Conservation (phyloP, 164 flowering plant species). For the Paratinospora sagittata region DNA sequence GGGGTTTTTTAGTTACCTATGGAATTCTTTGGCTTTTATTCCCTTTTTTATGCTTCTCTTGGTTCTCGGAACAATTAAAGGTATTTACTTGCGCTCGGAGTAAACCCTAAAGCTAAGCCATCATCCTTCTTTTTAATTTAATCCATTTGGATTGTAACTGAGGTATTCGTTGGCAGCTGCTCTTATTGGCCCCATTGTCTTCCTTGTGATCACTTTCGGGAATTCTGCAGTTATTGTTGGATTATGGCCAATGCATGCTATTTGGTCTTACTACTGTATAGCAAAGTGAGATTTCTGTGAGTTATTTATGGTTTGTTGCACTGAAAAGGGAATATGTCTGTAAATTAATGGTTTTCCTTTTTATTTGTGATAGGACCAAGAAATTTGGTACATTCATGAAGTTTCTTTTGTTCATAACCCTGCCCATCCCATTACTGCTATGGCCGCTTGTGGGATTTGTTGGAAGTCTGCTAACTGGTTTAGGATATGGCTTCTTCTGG, state of each 20-base stretch:
- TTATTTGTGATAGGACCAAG: slow-evolving; percentile 13
- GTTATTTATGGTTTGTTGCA: background rate
- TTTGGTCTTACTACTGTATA: slow-evolving; percentile 26
- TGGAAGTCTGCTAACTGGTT: slow-evolving; percentile 14
- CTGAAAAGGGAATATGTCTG: background rate
- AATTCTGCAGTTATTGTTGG: slow-evolving; percentile 17
- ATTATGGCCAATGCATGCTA: slow-evolving; percentile 21
- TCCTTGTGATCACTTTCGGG: slow-evolving; percentile 14
- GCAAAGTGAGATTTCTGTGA: slow-evolving; percentile 10
- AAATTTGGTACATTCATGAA: slow-evolving; percentile 21
- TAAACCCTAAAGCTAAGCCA: background rate
- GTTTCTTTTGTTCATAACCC: slow-evolving; percentile 11
- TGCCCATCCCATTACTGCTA: slow-evolving; percentile 14
- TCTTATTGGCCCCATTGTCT: slow-evolving; percentile 20
- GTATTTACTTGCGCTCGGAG: background rate
- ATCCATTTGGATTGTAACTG: background rate
- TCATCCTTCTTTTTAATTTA: background rate
- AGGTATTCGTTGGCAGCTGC: slow-evolving; percentile 11
- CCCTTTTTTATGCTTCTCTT: slow-evolving; percentile 14
- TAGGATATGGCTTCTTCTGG: slow-evolving; percentile 24
- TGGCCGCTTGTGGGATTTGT: slow-evolving; percentile 17
- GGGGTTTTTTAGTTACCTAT: slow-evolving; percentile 12
- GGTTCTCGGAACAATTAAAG: slow-evolving; percentile 18
- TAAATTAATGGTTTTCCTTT: background rate
- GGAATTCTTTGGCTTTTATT: slow-evolving; percentile 11